phyloP scores from a whole-genome alignment of 108 stramenopile genomes.

The Skeletonema costatum region DNA sequence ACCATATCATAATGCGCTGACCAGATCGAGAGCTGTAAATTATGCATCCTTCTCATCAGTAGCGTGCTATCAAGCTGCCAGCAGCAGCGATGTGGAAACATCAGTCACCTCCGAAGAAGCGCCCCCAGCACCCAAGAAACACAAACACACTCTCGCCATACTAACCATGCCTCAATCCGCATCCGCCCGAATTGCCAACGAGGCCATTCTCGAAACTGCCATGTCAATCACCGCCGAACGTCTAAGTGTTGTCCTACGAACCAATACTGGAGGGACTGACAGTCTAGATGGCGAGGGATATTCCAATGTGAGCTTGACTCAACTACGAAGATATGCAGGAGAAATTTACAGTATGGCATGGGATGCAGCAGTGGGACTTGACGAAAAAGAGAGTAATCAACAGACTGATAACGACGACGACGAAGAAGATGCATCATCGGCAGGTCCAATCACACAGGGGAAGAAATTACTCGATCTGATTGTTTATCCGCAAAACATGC shows the following conservation, averaged over 20 bases:
- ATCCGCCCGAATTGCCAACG: conserved; percentile 86
- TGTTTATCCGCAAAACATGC: conserved; percentile 87
- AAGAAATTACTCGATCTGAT: conserved; percentile 76
- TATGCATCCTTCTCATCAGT: not conserved
- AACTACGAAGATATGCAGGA: conserved; percentile 77
- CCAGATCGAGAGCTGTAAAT: not conserved
- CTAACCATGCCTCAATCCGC: conserved; percentile 79
- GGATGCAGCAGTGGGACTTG: conserved; percentile 66
- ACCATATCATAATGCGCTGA: not conserved
- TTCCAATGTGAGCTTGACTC: conserved; percentile 58
- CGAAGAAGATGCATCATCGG: not conserved
- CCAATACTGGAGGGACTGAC: conserved; percentile 36
- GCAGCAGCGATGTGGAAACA: not conserved
- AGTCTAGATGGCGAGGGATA: conserved; percentile 21
- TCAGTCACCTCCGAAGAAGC: not conserved
- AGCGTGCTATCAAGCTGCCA: not conserved
- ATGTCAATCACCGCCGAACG: conserved; percentile 59
- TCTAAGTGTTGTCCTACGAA: conserved; percentile 72
- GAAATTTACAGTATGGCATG: conserved; percentile 85
- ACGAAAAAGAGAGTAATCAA: conserved; percentile 16
- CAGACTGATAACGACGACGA: not conserved
- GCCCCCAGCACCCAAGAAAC: conserved; percentile 8
- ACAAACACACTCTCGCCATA: conserved; percentile 79
- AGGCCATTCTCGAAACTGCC: conserved; percentile 80
- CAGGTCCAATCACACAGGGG: conserved; percentile 25